phyloP scores from a whole-genome alignment of 768 basidiomycete species.

The Trametes meyenii region DNA sequence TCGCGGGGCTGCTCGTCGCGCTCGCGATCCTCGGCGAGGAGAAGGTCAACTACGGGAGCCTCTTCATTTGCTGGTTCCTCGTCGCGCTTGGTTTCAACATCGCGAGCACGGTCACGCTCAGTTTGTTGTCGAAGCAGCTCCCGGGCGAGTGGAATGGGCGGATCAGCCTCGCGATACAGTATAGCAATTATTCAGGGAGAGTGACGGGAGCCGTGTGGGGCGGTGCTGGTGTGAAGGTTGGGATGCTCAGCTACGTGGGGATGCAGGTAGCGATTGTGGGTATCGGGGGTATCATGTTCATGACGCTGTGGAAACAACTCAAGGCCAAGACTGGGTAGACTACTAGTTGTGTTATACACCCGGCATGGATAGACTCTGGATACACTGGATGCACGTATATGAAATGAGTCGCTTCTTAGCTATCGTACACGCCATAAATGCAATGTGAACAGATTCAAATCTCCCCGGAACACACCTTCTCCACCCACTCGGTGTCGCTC shows the following conservation, averaged over 20 bases:
- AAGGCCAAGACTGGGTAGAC: constrained; percentile 51
- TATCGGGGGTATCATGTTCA: constrained; percentile 56
- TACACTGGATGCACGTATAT: background rate
- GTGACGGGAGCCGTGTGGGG: constrained; percentile 71
- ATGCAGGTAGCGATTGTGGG: constrained; percentile 64
- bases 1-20: constrained; percentile 54
- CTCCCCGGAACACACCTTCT: constrained; percentile 76
- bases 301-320: constrained; percentile 60
- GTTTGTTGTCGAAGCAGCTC: constrained; percentile 68
- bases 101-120: constrained; percentile 69
- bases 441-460: constrained; percentile 24
- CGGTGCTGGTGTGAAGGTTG: constrained; percentile 59
- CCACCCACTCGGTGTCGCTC: constrained; percentile 84
- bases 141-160: constrained; percentile 62
- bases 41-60: constrained; percentile 47
- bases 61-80: constrained; percentile 55
- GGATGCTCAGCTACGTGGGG: constrained; percentile 62
- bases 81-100: constrained; percentile 75
- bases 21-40: constrained; percentile 46
- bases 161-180: constrained; percentile 65
- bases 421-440: background rate
- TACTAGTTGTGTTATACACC: background rate
- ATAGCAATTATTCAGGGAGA: constrained; percentile 68
- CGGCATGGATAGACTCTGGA: too few species aligned
- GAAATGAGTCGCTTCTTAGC: background rate